Base-by-base conservation (phyloP, 768 basidiomycete species). In the Serpula lacrymans region DNA sequence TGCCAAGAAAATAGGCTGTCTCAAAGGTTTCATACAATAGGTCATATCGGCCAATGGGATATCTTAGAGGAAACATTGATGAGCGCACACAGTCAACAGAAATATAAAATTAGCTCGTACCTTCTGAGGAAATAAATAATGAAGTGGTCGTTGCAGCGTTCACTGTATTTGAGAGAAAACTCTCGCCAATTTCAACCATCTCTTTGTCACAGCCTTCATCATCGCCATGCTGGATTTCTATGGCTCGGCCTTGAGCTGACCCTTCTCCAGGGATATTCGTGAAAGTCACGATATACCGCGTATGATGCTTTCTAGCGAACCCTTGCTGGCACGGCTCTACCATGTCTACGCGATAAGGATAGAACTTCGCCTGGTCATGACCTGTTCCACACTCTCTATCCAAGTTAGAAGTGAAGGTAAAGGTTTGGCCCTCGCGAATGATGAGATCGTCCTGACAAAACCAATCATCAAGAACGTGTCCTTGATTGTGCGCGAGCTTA, bases 251-350 rank as follows among this genome's bases (percentile, higher is more conserved):
- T 8, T 27, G 31, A 24, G 42, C 41, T 21, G 24, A 32, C 8
- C 44, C 37, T 6, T 25, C 35, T 41, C 39, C 17, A 20, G 38
- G 46, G 18, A 56, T 47, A 23, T 62, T 50, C 16, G 57, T 56
- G 18, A 64, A 62, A 1, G 73, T 60, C 11, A 84, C 53, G 36
- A 82, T 63, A 36, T 90, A 60, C 33, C 62, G 69, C 1, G 88
- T 89, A 14, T 48, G 40, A 10, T 69, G 70, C 22, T 59, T 59
- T 25, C 65, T 54, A 11, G 74, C 68, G 46, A 70, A 63, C 22
- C 91, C 91, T 64, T 92, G 89, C n/a, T 71, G 63, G 17, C 83
- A 80, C 8, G 91, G 88, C 44, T 84, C 75, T 4, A 78, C 49
- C 68, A 88, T 72, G 38, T 77, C 72, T 20, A 88, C 57, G 31